Base-by-base conservation (phyloP, 257 asterid species). In the Capsicum rhomboideum region DNA sequence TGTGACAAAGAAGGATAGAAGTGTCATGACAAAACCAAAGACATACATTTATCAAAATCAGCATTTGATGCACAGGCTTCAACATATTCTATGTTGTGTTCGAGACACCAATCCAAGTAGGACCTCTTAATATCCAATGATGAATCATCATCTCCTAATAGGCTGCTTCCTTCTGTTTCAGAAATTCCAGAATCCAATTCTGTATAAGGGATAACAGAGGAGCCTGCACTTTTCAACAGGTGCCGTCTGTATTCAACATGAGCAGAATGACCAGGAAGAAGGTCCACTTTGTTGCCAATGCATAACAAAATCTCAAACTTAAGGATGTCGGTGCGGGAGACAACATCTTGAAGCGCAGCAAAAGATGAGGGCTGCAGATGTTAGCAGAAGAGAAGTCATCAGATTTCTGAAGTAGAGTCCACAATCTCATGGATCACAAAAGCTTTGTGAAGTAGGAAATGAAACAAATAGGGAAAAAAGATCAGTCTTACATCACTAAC, bases 211-310 rank as follows among this genome's bases (percentile, higher is more conserved):
- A 78, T 79, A 37, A 53, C 80, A 55, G 89, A 84, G 46, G 95
- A 86, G 82, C 90, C 97, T 74, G 56, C 90, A 50, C 13, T 72
- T 91, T 92, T 93, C 86, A 87, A 82, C 87, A 92, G 82, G 54
- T 85, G 87, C 80, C 96, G 92, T 90, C 91, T 92, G 88, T 93
- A 97, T 91, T 93, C 96, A 17, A 54, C 82, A 87, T 97, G 98
- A 82, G 94, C 96, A 64, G 97, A 91, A 91, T 97, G 99, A 75
- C 90, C 92, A 49, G 95, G 90, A 90, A 95, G 91, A 88, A 94
- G 98, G 86, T 95, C 99, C 83, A 93, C 97, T 91, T 97, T 97
- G 88, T 97, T 95, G 34, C 98, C 98, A 69, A 97, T 87, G 88
- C 98, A 97, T 53, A 97, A 72, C 71, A 95, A 87, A 85, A 94